phyloP scores from a whole-genome alignment of 768 basidiomycete species.

The Tylopilus cervinicoccineus region DNA sequence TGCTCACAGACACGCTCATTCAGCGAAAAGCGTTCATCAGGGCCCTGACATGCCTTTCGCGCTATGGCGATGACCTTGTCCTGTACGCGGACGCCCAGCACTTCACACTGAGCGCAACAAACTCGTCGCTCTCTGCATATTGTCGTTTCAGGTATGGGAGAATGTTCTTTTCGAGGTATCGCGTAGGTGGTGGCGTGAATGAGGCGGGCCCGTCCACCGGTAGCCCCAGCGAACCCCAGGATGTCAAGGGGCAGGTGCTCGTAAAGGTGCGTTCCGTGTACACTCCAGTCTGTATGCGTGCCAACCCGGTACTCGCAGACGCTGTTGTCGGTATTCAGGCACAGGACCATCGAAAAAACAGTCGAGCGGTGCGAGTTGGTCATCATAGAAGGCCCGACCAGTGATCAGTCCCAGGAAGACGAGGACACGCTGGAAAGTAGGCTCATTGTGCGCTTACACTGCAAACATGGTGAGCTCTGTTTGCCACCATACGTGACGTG shows the following conservation, averaged over 20 bases:
- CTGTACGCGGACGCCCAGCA: constrained; percentile 60
- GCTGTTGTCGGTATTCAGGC: constrained; percentile 69
- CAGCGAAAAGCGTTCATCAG: constrained; percentile 60
- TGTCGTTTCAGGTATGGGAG: constrained; percentile 69
- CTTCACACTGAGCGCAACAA: constrained; percentile 68
- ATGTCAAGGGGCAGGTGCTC: constrained; percentile 63
- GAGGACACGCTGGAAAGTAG: constrained; percentile 66
- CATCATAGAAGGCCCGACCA: constrained; percentile 50
- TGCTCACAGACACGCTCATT: constrained; percentile 21
- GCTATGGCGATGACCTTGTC: constrained; percentile 78
- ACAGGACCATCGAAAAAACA: constrained; percentile 68
- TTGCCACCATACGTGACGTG: background rate
- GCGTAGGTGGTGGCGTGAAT: constrained; percentile 30
- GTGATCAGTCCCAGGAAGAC: constrained; percentile 32
- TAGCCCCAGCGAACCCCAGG: constrained; percentile 32
- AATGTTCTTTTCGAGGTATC: constrained; percentile 69
- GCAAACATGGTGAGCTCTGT: constrained; percentile 67
- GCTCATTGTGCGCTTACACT: constrained; percentile 68
- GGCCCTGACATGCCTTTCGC: constrained; percentile 71
- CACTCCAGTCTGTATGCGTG: background rate
- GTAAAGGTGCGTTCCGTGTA: constrained; percentile 49
- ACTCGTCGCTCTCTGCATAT: constrained; percentile 79
- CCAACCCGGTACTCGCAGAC: constrained; percentile 39
- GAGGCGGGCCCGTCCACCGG: constrained; percentile 13
- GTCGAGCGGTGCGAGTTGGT: constrained; percentile 75